Evolutionary conservation across 2,329 filamentous ascomycete species (phyloP), one percentile per base, ranked within the genome.

Genomic region (Calonectria hongkongensis): DNA sequence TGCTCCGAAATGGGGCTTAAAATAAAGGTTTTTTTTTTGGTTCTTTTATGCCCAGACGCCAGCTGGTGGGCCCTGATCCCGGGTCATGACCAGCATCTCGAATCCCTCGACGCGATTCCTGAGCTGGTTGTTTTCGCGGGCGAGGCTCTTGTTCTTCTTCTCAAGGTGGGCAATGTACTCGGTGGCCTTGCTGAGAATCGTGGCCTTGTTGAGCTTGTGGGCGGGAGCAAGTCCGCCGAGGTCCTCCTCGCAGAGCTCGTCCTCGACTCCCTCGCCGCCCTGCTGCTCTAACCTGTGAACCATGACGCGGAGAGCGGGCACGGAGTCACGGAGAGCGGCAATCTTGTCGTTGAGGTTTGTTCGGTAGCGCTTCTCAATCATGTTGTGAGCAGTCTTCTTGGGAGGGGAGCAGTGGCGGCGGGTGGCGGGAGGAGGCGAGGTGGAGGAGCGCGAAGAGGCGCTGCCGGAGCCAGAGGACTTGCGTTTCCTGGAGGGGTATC

Each of bases 291-390:
- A 92, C 51, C 81, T 78, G 62, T 82, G 81, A 25, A 81, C 80
- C 90, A 95, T 94, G 77, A 94, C 93, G 64, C 95, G 92, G 62
- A 98, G 87, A 82, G 94, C 96, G 2, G 96, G 96, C 10, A 98
- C 95, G 78, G 95, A 97, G 83, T 98, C 95, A 78, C 95, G 90
- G 71, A 98, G 87, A 72, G 95, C 95, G 64, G 95, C 93, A 79
- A 98, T 98, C 87, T 98, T 98, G 82, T 98, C 95, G 82, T 98
- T 98, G 70, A 98, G 88, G 79, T 98, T 98, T 64, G 94, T 98
- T 78, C 96, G 92, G 83, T 98, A 98, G 75, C 96, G 89, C 88
- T 98, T 98, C 86, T 98, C 96, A 75, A 98, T 98, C 89, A 98
- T 96, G 84, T 98, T 98, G 85, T 98, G 96, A 0, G 95, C 95